These are phyloP conservation scores for Peronospora destructor DNA, from an alignment of 352 stramenopile species.

Conservation along the genomic window DNA sequence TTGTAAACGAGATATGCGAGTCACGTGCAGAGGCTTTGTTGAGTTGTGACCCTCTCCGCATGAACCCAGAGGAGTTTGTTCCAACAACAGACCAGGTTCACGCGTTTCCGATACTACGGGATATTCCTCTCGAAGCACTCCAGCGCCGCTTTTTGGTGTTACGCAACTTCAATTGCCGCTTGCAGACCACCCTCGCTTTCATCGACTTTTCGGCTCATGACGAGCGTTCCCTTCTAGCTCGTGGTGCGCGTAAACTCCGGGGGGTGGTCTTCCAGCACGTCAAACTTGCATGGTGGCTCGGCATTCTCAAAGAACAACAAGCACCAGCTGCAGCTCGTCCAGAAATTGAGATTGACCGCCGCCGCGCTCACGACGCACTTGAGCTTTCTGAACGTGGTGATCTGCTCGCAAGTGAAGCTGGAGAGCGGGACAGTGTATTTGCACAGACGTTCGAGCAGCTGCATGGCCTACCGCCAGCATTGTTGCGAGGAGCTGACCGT, in stretches of 20 bases:
- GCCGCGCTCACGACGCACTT: constrained; percentile 58
- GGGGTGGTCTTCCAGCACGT: constrained; percentile 82
- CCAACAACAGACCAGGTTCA: constrained; percentile 61
- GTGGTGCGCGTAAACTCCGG: constrained; percentile 48
- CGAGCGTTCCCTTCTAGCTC: constrained; percentile 52
- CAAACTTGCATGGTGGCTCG: constrained; percentile 85
- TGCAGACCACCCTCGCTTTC: constrained; percentile 82
- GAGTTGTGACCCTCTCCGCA: constrained; percentile 78
- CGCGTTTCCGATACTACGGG: constrained; percentile 37
- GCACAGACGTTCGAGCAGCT: constrained; percentile 83
- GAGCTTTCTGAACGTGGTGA: constrained; percentile 35
- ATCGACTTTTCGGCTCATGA: constrained; percentile 76
- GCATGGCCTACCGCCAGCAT: constrained; percentile 75
- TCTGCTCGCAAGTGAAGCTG: constrained; percentile 23
- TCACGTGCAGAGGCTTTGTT: constrained; percentile 61
- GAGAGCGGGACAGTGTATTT: constrained; percentile 75
- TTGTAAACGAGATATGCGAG: constrained; percentile 84
- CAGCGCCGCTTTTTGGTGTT: constrained; percentile 81
- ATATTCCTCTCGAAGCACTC: constrained; percentile 44
- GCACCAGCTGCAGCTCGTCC: constrained; percentile 66
- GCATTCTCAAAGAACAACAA: constrained; percentile 82
- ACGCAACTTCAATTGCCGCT: constrained; percentile 81
- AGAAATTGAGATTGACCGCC: constrained; percentile 83
- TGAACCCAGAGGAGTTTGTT: constrained; percentile 74
- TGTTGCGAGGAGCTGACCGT: constrained; percentile 75